These are phyloP conservation scores for Nakazawaea molendinolei DNA, from an alignment of 805 yeast genomes.

Conservation along the genomic window DNA sequence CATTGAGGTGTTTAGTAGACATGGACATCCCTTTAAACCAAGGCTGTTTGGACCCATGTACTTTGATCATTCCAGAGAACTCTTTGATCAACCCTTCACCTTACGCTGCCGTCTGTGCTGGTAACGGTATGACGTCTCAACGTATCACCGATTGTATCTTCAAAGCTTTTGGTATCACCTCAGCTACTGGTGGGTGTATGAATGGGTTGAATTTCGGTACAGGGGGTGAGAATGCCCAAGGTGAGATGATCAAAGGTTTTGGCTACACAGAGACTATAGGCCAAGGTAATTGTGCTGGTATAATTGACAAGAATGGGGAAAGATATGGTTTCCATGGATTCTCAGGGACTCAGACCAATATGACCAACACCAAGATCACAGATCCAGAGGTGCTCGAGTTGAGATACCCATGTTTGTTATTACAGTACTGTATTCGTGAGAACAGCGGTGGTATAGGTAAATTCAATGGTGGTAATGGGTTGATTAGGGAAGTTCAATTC, in stretches of 20 bases:
- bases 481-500: constrained; percentile 41
- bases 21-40: constrained; percentile 49
- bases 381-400: constrained; percentile 42
- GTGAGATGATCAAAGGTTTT: constrained; percentile 32
- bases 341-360: constrained; percentile 40
- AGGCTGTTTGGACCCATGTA: constrained; percentile 43
- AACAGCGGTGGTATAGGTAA: constrained; percentile 41
- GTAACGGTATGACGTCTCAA: constrained; percentile 70
- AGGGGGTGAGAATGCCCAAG: constrained; percentile 39
- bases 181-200: constrained; percentile 85
- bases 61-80: constrained; percentile 20
- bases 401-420: constrained; percentile 40
- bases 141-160: constrained; percentile 75
- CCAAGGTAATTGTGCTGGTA: constrained; percentile 35
- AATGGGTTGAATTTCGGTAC: constrained; percentile 80
- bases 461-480: constrained; percentile 40
- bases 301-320: constrained; percentile 10
- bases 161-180: constrained; percentile 71
- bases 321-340: constrained; percentile 29
- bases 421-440: constrained; percentile 31
- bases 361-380: constrained; percentile 44
- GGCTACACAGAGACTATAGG: constrained; percentile 46
- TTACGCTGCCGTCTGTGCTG: constrained; percentile 38
- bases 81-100: constrained; percentile 29
- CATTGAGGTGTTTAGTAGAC: constrained; percentile 39